phyloP scores from a whole-genome alignment of 1,284 basidiomycete genomes.

The Malassezia nana region DNA sequence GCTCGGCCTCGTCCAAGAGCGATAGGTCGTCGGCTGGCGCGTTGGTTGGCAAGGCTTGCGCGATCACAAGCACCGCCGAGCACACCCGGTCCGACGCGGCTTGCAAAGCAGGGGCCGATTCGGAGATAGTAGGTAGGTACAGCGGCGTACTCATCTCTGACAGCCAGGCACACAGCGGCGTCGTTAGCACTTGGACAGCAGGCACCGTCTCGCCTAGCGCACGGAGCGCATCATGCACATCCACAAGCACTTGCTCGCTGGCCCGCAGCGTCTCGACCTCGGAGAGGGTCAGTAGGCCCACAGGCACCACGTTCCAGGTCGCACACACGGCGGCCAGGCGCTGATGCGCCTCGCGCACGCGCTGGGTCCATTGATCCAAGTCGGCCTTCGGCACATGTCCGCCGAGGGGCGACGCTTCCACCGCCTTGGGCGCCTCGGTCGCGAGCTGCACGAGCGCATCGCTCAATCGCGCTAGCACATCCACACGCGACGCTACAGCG shows the following conservation, averaged over 20 bases:
- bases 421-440: background rate
- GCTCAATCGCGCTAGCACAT: background rate
- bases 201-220: background rate
- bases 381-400: background rate
- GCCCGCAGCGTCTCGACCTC: background rate
- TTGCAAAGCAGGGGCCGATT: background rate
- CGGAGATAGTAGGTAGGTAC: background rate
- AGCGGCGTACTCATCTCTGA: background rate
- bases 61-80: conserved; percentile 38
- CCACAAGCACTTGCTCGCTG: background rate
- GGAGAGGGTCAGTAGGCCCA: background rate
- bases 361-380: background rate
- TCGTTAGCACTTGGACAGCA: background rate
- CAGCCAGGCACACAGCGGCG: conserved; percentile 10
- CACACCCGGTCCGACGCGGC: conserved; percentile 22
- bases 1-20: background rate
- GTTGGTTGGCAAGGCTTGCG: conserved; percentile 29
- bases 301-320: background rate
- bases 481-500: background rate
- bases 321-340: background rate
- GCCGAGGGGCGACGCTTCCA: background rate
- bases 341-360: background rate
- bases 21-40: background rate
- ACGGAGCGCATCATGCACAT: background rate
- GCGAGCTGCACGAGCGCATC: background rate